Evolutionary conservation across 495 filamentous ascomycete genomes (phyloP).

Genomic region (Penicillium soppii): DNA sequence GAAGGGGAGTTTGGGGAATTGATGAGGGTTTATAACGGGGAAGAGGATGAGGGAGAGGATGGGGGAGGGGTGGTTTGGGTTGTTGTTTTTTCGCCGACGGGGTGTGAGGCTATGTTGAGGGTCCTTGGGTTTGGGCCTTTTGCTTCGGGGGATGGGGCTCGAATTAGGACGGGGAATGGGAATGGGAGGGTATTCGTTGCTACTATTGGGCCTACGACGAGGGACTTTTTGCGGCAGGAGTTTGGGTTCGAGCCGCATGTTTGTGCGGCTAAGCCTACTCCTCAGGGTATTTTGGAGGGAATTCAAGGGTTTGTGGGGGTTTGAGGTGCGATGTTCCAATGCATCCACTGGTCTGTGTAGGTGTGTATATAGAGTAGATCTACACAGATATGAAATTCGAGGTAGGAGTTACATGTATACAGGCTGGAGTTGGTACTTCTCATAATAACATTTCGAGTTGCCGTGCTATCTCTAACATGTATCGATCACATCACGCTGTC

Average conservation of each 20-base stretch:
- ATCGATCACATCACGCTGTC: conserved; percentile 5
- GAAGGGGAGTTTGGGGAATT: conserved; percentile 55
- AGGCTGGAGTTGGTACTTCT: not conserved
- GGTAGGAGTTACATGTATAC: not conserved
- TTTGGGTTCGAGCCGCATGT: conserved; percentile 79
- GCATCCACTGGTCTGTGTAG: not conserved
- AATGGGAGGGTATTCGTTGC: conserved; percentile 58
- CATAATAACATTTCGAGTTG: conserved; percentile 10
- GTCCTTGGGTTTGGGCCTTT: conserved; percentile 47
- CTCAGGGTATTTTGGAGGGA: conserved; percentile 73
- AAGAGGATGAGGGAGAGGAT: too few relatives aligned
- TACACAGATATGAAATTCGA: not conserved
- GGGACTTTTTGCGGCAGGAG: conserved; percentile 63
- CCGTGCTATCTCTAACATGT: conserved; percentile 12
- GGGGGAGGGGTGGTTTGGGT: conserved; percentile 71
- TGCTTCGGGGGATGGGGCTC: not conserved
- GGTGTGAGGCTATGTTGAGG: conserved; percentile 77
- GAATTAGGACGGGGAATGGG: conserved; percentile 13
- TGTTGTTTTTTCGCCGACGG: conserved; percentile 91
- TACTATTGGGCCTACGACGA: conserved; percentile 93
- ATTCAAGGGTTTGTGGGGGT: conserved; percentile 55
- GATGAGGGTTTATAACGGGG: conserved; percentile 23
- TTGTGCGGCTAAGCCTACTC: conserved; percentile 76
- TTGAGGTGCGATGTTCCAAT: not conserved
- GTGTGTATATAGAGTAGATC: not conserved